Conservation (phyloP, 495 filamentous ascomycete genomes). For the Penicilliopsis zonata region DNA sequence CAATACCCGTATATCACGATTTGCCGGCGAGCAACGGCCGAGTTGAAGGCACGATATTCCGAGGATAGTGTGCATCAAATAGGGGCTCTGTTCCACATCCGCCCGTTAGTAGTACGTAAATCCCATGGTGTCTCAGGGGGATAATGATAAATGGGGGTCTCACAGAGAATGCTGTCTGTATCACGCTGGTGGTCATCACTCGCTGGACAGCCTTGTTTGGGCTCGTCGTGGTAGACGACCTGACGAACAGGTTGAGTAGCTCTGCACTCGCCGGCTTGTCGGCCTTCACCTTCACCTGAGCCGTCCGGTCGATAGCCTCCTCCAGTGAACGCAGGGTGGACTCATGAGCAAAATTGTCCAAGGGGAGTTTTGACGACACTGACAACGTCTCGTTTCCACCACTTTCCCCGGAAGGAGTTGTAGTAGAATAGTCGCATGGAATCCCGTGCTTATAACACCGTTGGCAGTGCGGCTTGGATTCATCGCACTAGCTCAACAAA, state of each 20-base stretch:
- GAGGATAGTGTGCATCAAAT: constrained; percentile 35
- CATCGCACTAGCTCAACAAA: constrained; percentile 27
- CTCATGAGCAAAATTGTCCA: constrained; percentile 11
- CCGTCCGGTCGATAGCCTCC: constrained; percentile 13
- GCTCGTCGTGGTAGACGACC: constrained; percentile 12
- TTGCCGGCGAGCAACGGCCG: constrained; percentile 16
- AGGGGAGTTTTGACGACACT: constrained; percentile 3
- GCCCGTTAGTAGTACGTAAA: constrained; percentile 3
- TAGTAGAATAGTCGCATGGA: constrained; percentile 23
- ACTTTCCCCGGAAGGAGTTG: constrained; percentile 1
- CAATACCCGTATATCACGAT: constrained; percentile 16
- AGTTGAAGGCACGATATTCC: constrained; percentile 28
- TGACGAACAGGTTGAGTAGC: constrained; percentile 25
- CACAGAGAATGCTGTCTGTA: constrained; percentile 28
- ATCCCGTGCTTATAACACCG: constrained; percentile 28
- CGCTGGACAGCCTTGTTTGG: constrained; percentile 8
- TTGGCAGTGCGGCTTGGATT: constrained; percentile 30
- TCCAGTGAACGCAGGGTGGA: constrained; percentile 12
- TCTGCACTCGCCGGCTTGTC: constrained; percentile 6
- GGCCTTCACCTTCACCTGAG: constrained; percentile 5
- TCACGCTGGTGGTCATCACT: constrained; percentile 20
- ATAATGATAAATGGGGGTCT: constrained; percentile 2
- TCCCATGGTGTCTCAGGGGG: neutral
- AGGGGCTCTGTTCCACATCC: constrained; percentile 22
- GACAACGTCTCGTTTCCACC: constrained; percentile 6